A percentile compares a stretch with the other conserved stretches of the same genome.
Conservation (phyloP, 2,329 filamentous ascomycete species). For the Colletotrichum magnum region DNA sequence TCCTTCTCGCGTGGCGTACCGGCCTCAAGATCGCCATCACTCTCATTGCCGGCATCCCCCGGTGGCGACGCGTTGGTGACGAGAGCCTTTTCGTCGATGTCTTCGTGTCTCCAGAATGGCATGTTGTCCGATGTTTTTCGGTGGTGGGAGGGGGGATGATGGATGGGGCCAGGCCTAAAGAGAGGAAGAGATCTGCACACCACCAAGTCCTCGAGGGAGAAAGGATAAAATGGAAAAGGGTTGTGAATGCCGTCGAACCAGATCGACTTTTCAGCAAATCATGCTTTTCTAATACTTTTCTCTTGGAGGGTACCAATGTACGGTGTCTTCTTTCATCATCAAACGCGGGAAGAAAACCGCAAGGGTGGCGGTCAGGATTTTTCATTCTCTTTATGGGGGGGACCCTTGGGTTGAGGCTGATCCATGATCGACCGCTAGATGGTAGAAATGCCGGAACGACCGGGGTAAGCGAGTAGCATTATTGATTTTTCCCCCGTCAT, state of each 20-base stretch:
- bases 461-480: conserved; percentile 5
- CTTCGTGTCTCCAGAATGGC: conserved; percentile 13
- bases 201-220: neutral
- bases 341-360: neutral
- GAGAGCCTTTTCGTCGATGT: conserved; percentile 3
- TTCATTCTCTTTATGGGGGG: conserved; percentile 25
- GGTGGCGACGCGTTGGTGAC: conserved; percentile 9
- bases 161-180: neutral
- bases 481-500: neutral
- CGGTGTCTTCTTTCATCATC: neutral
- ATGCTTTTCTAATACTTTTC: conserved; percentile 9
- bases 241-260: neutral
- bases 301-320: neutral
- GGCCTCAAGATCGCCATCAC: conserved; percentile 10
- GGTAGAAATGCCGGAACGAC: conserved; percentile 25
- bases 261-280: conserved; percentile 13
- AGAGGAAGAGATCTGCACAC: neutral
- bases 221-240: neutral
- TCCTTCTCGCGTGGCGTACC: conserved; percentile 37
- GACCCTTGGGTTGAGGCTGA: conserved; percentile 25
- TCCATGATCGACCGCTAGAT: conserved; percentile 24
- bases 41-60: neutral
- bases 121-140: neutral
- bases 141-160: too few relatives aligned
- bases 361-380: neutral